Evolutionary conservation across 805 yeast genomes (phyloP), one percentile per base, ranked within the genome.

Genomic region (Clavispora phyllophila): DNA sequence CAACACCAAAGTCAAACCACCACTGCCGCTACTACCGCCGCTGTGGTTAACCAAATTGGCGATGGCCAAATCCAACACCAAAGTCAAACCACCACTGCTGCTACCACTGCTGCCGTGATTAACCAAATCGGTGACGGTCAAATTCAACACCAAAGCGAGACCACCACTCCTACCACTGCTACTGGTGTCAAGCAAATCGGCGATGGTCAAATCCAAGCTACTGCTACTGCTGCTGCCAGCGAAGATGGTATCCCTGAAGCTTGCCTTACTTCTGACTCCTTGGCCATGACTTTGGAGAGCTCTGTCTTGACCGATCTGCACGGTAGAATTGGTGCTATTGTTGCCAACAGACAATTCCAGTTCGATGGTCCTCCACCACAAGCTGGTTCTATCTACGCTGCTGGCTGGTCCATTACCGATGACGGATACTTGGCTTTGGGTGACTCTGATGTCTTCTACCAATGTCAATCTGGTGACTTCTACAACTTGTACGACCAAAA

Each of bases 291-390:
- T 28, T 72, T 84, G 57, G 63, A 69, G 29, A 68, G 56, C 17
- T 65, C 79, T 51, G 56, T 78, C 38, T 70, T 84, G 56, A 73
- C 68, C 10, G 91, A 84, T 57, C 59, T 73, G 27, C 51, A 68
- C 47, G 84, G 84, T 37, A 79, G 91, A 75, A 66, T 84, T 51
- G 90, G 90, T 54, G 77, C 88, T 39, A 82, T 84, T 65, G 91
- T 84, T 54, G 81, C 89, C 41, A 84, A 83, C 81, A 75, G 84
- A 72, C 91, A 84, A 71, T 80, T 82, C 76, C 87, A 81, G 68
- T 81, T 81, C 59, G 87, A 82, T 60, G 87, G 87, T 60, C 86
- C 86, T 45, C 83, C 86, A 68, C 89, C 90, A 58, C 91, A 84
- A 73, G 87, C 59, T 33, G 63, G 63, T 20, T 37, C 62, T 44